These are phyloP conservation scores for Aristolochia fimbriata DNA, from an alignment of 164 flowering plant genomes.

Conservation along the genomic window DNA sequence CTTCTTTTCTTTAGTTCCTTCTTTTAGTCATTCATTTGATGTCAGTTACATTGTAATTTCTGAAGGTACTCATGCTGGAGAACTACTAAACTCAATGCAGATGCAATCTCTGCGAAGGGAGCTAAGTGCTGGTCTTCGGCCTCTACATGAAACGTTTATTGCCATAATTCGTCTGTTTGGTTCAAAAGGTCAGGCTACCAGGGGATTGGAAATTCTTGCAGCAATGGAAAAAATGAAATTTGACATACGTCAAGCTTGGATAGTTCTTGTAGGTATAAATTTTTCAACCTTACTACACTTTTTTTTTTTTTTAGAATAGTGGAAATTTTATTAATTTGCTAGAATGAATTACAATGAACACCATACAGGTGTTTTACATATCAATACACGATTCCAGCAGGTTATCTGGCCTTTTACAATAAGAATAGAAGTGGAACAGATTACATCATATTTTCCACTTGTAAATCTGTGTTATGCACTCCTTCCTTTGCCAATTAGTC, in stretches of 20 bases:
- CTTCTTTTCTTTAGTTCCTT: neutral
- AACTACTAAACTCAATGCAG: slow-evolving; percentile 27
- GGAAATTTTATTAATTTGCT: too few relatives aligned
- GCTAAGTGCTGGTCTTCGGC: slow-evolving; percentile 74
- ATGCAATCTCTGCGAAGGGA: slow-evolving; percentile 85
- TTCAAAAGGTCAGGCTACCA: slow-evolving; percentile 57
- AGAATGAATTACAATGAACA: too few relatives aligned
- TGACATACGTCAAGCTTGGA: slow-evolving; percentile 88
- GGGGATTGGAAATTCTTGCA: slow-evolving; percentile 81
- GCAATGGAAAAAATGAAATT: slow-evolving; percentile 84
- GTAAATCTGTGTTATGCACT: too few relatives aligned
- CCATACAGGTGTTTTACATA: too few relatives aligned
- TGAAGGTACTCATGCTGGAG: slow-evolving; percentile 11
- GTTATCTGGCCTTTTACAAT: too few relatives aligned
- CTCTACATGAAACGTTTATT: slow-evolving; percentile 82
- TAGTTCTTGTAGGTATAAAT: slow-evolving; percentile 68
- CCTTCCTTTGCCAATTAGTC: too few relatives aligned
- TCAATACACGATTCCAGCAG: too few relatives aligned
- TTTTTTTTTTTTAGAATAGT: too few relatives aligned
- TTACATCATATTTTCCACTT: too few relatives aligned
- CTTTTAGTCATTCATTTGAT: neutral
- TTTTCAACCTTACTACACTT: neutral
- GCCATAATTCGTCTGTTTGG: slow-evolving; percentile 82
- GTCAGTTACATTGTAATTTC: slow-evolving; percentile 1
- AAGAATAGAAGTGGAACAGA: too few relatives aligned